Percentiles rank a stretch among this genome's conserved stretches.
Conservation (phyloP, 352 stramenopile genomes). For the Phytophthora rubi region DNA sequence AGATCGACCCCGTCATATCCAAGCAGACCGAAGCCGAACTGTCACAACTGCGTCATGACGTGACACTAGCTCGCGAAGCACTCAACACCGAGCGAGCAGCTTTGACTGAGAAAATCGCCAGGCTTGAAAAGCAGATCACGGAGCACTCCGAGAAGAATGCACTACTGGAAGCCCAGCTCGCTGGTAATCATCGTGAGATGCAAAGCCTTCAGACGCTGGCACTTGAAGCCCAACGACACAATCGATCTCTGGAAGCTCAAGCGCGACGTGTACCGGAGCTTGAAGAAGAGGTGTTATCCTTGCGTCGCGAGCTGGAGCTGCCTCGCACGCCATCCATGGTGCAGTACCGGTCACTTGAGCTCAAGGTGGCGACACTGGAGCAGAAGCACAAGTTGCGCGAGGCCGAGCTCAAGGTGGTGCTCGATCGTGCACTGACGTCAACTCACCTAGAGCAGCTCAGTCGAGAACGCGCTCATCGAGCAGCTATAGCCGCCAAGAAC, state of each 20-base stretch:
- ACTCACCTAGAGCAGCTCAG: conserved; percentile 74
- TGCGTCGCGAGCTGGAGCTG: conserved; percentile 53
- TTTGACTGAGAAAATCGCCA: conserved; percentile 8
- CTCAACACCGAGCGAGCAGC: conserved; percentile 15
- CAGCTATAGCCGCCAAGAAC: conserved; percentile 75
- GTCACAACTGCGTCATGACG: conserved; percentile 16
- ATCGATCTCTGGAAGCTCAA: conserved; percentile 35
- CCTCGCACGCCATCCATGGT: conserved; percentile 82
- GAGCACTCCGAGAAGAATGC: conserved; percentile 30
- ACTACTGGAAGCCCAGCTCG: conserved; percentile 38
- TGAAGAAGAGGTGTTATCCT: conserved; percentile 57
- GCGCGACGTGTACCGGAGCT: conserved; percentile 48
- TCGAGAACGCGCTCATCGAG: conserved; percentile 59
- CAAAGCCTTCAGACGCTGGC: conserved; percentile 43
- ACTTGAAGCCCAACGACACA: conserved; percentile 35
- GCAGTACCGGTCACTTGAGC: conserved; percentile 74
- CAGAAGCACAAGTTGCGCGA: conserved; percentile 82
- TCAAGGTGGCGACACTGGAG: conserved; percentile 75
- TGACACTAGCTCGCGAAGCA: conserved; percentile 12
- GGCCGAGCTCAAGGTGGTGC: conserved; percentile 74
- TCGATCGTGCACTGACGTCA: conserved; percentile 67
- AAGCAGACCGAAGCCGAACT: conserved; percentile 31
- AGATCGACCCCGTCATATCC: conserved; percentile 1
- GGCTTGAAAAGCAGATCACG: conserved; percentile 38
- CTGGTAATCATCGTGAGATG: conserved; percentile 36